Evolutionary conservation across 2,329 filamentous ascomycete genomes (phyloP), one percentile per base, ranked within the genome.

Genomic region (Beauveria sp.): DNA sequence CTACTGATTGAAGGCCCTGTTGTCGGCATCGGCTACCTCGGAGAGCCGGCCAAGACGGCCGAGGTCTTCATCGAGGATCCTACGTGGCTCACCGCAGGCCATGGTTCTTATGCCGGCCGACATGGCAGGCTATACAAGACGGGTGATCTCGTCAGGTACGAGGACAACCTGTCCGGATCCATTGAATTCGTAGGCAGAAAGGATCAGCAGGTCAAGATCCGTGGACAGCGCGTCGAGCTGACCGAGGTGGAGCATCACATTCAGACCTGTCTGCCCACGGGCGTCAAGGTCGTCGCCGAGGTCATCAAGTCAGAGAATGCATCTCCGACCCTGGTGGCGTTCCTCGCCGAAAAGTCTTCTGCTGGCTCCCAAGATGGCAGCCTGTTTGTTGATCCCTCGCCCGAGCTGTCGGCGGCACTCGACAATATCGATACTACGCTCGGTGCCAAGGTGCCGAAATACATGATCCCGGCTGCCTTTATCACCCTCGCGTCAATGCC

Each of bases 161-260:
- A 82, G 49, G 69, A 72, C 0, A 79, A 86, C 55, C 79, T 80
- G 1, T 78, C 83, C 42, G 81, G 81, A 0, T 77, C 77, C 7
- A 78, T 87, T 45, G 71, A 79, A 9, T 86, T 84, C 63, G 75
- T 86, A 45, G 85, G 86, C 18, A 79, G 87, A 54, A 86, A 85
- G 65, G 87, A 89, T 66, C 81, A 81, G n/a, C 86, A 87, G 70
- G 81, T 88, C 60, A 90, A 90, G 72, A 73, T 89, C 30, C 78
- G 80, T 12, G 89, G 89, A 28, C 86, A 84, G 65, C 76, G 86
- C 60, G 81, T 88, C 57, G 89, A 86, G 71, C 76, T 86, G 22
- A 77, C 78, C 1, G 80, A 82, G 65, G 79, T 82, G 7, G 80
- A 82, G 65, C 77, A 79, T 60, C 76, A 81, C 63, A 75, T 81